Percentiles rank a stretch among this genome's conserved stretches.
Conservation (phyloP, 768 basidiomycete species). For the Amanita pseudoporphyria region DNA sequence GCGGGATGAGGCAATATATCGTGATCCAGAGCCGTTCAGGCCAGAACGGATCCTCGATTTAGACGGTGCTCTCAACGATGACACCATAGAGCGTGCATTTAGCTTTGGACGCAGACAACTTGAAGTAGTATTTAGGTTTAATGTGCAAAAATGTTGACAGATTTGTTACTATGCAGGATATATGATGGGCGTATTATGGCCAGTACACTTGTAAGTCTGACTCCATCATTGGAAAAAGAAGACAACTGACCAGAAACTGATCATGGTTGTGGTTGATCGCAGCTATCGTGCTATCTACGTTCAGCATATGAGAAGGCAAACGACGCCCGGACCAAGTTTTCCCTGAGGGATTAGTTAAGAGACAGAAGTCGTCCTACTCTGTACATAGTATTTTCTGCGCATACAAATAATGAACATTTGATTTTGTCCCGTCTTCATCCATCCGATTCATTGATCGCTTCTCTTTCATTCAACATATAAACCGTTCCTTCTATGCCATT, state of each 20-base stretch:
- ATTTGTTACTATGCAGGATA: constrained; percentile 4
- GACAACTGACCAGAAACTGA: neutral
- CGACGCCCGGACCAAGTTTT: no score
- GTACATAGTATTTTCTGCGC: no score
- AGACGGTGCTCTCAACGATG: neutral
- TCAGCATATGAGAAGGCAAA: no score
- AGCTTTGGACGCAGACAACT: constrained; percentile 19
- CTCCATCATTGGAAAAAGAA: no score
- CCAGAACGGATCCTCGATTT: neutral
- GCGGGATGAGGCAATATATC: constrained; percentile 11
- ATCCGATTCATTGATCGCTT: neutral
- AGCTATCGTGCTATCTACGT: constrained; percentile 20
- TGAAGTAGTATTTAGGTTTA: constrained; percentile 6
- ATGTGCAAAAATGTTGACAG: no score
- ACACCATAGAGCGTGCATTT: constrained; percentile 14
- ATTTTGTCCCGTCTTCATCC: no score
- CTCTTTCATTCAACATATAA: constrained; percentile 24
- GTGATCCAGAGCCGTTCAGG: constrained; percentile 1
- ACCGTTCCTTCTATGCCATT: constrained; percentile 48
- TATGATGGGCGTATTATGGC: constrained; percentile 20
- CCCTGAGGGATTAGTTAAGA: no score
- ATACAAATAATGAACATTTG: no score
- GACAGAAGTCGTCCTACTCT: no score
- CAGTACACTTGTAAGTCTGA: constrained; percentile 10
- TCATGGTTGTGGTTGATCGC: constrained; percentile 12